Percentiles rank a stretch among this genome's conserved stretches.
These are phyloP conservation scores for Pseudocercospora cruenta DNA, from an alignment of 2,329 filamentous ascomycete species.

Conservation along the genomic window DNA sequence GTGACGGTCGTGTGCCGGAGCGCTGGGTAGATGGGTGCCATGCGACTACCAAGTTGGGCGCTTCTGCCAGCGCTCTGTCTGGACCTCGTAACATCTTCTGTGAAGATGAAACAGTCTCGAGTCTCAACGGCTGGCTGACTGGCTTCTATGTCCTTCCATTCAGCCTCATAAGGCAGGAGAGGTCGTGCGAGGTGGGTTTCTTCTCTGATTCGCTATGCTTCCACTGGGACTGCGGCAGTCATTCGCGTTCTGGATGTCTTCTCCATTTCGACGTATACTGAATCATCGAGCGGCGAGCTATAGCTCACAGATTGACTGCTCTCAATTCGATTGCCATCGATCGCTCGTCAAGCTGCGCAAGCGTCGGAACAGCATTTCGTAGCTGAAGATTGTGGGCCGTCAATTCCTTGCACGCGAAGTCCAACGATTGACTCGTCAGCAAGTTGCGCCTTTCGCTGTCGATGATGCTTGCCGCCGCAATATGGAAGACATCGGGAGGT, in stretches of 20 bases:
- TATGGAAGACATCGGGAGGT: neutral
- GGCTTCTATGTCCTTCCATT: neutral
- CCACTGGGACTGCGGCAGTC: neutral
- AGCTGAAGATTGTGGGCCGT: neutral
- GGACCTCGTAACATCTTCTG: neutral
- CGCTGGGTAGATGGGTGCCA: neutral
- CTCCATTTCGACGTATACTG: neutral
- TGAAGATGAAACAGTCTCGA: neutral
- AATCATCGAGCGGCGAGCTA: neutral
- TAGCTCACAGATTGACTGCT: neutral
- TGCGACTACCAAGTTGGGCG: conserved; percentile 9
- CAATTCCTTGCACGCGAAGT: no score
- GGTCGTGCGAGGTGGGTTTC: neutral
- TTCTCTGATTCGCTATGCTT: neutral
- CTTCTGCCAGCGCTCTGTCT: neutral
- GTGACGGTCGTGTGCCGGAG: conserved; percentile 4
- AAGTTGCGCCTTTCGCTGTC: neutral
- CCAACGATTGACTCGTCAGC: neutral
- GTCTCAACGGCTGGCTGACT: neutral
- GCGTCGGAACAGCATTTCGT: neutral
- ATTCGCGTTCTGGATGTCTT: neutral
- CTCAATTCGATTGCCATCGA: no score
- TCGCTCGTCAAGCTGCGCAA: neutral
- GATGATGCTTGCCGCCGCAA: neutral
- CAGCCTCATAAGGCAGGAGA: neutral